phyloP scores from a whole-genome alignment of 495 filamentous ascomycete genomes.

The Cenococcum geophilum region DNA sequence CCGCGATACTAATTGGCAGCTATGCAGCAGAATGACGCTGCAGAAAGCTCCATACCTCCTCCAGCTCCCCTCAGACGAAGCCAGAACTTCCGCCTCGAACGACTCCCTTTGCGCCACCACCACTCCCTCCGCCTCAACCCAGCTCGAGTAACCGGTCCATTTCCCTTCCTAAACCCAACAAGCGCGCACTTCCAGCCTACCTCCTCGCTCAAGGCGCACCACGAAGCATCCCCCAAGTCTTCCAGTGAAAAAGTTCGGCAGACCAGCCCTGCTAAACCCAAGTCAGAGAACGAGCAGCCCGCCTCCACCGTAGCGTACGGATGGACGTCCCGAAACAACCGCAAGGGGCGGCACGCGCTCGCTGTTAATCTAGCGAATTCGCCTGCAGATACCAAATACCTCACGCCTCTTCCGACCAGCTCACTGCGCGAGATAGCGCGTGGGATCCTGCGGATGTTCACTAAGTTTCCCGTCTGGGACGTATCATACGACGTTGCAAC shows the following conservation, averaged over 20 bases:
- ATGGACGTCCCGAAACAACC: conserved; percentile 64
- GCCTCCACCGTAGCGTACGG: conserved; percentile 35
- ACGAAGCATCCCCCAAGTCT: background rate
- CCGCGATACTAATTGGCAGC: too few relatives aligned
- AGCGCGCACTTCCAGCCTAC: conserved; percentile 34
- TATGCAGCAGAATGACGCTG: too few relatives aligned
- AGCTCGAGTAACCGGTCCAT: conserved; percentile 36
- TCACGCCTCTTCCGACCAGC: conserved; percentile 44
- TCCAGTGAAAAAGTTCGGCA: conserved; percentile 7
- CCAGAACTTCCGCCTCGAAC: conserved; percentile 27
- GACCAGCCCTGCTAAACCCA: background rate
- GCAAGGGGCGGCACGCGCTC: conserved; percentile 62
- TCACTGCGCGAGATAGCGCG: conserved; percentile 37
- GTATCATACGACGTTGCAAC: conserved; percentile 61
- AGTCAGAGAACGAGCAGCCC: conserved; percentile 16
- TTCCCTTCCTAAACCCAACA: conserved; percentile 50
- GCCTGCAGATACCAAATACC: conserved; percentile 29
- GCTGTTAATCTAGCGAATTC: conserved; percentile 39
- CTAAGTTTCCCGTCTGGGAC: conserved; percentile 59
- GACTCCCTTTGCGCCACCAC: conserved; percentile 27
- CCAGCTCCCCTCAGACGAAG: conserved; percentile 21
- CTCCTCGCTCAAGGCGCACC: conserved; percentile 4
- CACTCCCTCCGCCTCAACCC: conserved; percentile 25
- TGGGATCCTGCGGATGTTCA: conserved; percentile 53
- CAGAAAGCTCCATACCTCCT: background rate